Conservation (phyloP, 73 alveolate genomes). For the Tetrahymena elliotti region DNA sequence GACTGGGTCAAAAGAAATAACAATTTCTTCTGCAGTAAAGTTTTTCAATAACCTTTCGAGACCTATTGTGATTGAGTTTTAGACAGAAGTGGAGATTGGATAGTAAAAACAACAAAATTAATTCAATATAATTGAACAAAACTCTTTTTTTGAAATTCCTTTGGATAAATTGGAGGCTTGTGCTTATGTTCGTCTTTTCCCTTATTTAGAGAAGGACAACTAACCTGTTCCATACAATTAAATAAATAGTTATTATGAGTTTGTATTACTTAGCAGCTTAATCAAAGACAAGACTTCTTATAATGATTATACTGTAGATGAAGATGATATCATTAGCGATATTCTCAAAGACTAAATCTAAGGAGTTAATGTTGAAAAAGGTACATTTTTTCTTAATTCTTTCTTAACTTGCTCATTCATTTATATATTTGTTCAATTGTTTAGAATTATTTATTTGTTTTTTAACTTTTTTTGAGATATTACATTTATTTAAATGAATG, state of each 20-base stretch:
- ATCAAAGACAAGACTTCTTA: constrained; percentile 2
- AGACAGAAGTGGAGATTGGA: constrained; percentile 4
- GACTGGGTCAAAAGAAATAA: constrained; percentile 36
- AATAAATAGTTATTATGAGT: constrained; percentile 16
- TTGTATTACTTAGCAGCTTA: constrained; percentile 5
- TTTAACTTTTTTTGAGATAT: not conserved
- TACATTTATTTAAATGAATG: too few relatives aligned
- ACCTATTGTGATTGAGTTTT: constrained; percentile 10
- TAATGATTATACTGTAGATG: constrained; percentile 34
- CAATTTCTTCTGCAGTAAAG: constrained; percentile 23
- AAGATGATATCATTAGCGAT: constrained; percentile 13
- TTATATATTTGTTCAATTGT: too few relatives aligned
- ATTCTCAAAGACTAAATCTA: not conserved
- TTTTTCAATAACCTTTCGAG: constrained; percentile 20
- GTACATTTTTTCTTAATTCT: too few relatives aligned
- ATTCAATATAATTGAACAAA: not conserved
- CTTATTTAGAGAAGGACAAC: not conserved
- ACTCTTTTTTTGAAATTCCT: constrained; percentile 21
- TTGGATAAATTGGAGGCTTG: constrained; percentile 18
- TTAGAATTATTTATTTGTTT: too few relatives aligned
- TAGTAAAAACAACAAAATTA: constrained; percentile 13
- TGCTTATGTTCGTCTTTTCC: constrained; percentile 33
- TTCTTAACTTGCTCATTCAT: too few relatives aligned
- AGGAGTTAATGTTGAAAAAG: not conserved
- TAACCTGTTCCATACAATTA: not conserved